These are phyloP conservation scores for Cyclotella choctawhatcheeana DNA, from an alignment of 108 stramenopile species.

Conservation along the genomic window DNA sequence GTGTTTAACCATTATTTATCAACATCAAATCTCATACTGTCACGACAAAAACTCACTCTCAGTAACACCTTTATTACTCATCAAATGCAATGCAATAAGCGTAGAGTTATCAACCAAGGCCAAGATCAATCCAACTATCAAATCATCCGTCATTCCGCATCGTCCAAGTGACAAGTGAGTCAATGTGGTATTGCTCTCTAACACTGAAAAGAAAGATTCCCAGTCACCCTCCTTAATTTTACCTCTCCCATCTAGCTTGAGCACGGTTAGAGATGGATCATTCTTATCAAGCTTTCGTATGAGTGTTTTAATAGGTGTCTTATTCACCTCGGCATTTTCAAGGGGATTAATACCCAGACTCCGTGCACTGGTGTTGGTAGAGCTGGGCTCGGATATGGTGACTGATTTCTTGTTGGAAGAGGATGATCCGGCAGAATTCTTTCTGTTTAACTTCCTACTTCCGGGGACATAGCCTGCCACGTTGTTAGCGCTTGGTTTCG, in stretches of 20 bases:
- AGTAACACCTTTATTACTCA: conserved; percentile 21
- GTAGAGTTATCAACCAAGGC: conserved; percentile 34
- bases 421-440: neutral
- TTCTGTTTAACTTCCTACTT: conserved; percentile 2
- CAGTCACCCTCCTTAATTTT: conserved; percentile 25
- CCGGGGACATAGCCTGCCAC: neutral
- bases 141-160: conserved; percentile 29
- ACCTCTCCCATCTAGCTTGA: conserved; percentile 34
- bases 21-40: neutral
- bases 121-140: conserved; percentile 13
- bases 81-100: conserved; percentile 19
- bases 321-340: conserved; percentile 19
- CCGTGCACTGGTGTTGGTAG: conserved; percentile 2
- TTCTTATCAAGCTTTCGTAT: conserved; percentile 22
- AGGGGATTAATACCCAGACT: conserved; percentile 12
- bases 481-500: neutral
- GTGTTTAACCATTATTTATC: neutral
- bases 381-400: conserved; percentile 4
- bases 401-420: neutral
- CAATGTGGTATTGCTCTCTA: conserved; percentile 25
- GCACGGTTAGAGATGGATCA: conserved; percentile 26
- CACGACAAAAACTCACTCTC: conserved; percentile 15
- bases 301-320: conserved; percentile 26
- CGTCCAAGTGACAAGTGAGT: conserved; percentile 25
- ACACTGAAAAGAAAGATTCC: conserved; percentile 26